Conservation (phyloP, 2,329 filamentous ascomycete genomes). For the Diaporthe citriasiana region DNA sequence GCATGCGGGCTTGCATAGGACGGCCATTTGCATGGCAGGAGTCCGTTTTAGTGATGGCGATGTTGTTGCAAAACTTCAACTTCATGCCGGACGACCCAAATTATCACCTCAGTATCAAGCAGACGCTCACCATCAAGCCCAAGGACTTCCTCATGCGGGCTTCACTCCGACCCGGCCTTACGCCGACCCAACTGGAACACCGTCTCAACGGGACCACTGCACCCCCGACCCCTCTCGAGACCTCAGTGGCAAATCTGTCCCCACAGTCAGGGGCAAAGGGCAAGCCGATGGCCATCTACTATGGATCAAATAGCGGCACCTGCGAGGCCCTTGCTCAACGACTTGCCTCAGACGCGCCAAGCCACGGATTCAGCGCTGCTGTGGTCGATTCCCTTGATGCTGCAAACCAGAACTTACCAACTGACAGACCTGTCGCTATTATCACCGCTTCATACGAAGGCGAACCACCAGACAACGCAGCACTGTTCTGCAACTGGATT, state of each 20-base stretch:
- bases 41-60: slow-evolving; percentile 70
- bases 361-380: slow-evolving; percentile 70
- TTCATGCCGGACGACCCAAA: slow-evolving; percentile 72
- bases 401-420: slow-evolving; percentile 71
- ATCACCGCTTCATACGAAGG: slow-evolving; percentile 80
- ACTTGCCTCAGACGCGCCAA: slow-evolving; percentile 69
- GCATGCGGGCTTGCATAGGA: slow-evolving; percentile 77
- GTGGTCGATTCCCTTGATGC: slow-evolving; percentile 71
- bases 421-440: slow-evolving; percentile 73
- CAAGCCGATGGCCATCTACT: slow-evolving; percentile 72
- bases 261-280: slow-evolving; percentile 43
- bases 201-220: slow-evolving; percentile 54
- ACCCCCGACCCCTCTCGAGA: slow-evolving; percentile 58
- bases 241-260: slow-evolving; percentile 59
- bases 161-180: slow-evolving; percentile 72
- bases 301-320: slow-evolving; percentile 81
- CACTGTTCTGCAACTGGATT: slow-evolving; percentile 77
- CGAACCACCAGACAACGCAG: slow-evolving; percentile 78
- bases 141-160: slow-evolving; percentile 75
- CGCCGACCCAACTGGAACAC: slow-evolving; percentile 61
- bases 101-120: slow-evolving; percentile 69
- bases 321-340: slow-evolving; percentile 77
- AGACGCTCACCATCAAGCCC: slow-evolving; percentile 74
- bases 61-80: slow-evolving; percentile 80
- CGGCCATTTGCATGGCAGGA: slow-evolving; percentile 83